Evolutionary conservation across 805 yeast species (phyloP).

Genomic region (Metschnikowia arizonensis): DNA sequence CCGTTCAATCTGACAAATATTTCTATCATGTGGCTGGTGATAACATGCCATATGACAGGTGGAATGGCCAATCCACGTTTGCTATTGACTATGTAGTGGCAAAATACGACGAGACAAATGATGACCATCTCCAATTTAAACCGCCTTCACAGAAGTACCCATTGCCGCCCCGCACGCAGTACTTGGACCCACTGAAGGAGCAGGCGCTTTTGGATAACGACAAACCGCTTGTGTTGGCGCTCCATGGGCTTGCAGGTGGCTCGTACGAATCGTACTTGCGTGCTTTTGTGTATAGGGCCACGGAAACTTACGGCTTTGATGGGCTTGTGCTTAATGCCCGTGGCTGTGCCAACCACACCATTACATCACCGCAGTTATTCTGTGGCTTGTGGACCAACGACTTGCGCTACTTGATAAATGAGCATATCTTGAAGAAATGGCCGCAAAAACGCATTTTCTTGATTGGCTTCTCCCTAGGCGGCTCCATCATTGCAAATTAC

Average conservation of each 20-base stretch:
- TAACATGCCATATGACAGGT: slow-evolving; percentile 34
- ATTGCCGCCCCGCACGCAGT: slow-evolving; percentile 67
- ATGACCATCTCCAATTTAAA: slow-evolving; percentile 25
- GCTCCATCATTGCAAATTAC: slow-evolving; percentile 61
- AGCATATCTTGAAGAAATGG: slow-evolving; percentile 45
- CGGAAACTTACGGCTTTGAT: slow-evolving; percentile 44
- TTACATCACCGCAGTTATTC: slow-evolving; percentile 64
- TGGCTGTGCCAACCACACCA: slow-evolving; percentile 73
- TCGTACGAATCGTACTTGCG: slow-evolving; percentile 72
- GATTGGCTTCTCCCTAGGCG: slow-evolving; percentile 72
- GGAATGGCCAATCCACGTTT: slow-evolving; percentile 44
- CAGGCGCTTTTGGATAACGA: slow-evolving; percentile 26
- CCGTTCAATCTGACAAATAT: slow-evolving; percentile 23
- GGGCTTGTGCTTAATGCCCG: slow-evolving; percentile 62
- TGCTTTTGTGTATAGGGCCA: slow-evolving; percentile 45
- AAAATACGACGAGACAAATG: slow-evolving; percentile 16
- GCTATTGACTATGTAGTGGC: slow-evolving; percentile 47
- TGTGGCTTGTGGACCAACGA: slow-evolving; percentile 70
- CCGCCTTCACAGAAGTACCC: slow-evolving; percentile 50
- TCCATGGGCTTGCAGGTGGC: slow-evolving; percentile 79
- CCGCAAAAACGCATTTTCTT: slow-evolving; percentile 63
- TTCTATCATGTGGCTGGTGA: slow-evolving; percentile 27
- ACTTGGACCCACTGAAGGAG: slow-evolving; percentile 46
- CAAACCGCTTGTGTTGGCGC: slow-evolving; percentile 56
- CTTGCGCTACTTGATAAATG: slow-evolving; percentile 53